These are phyloP conservation scores for Scenedesmus sp. DNA, from an alignment of 163 green algal species.

Conservation along the genomic window DNA sequence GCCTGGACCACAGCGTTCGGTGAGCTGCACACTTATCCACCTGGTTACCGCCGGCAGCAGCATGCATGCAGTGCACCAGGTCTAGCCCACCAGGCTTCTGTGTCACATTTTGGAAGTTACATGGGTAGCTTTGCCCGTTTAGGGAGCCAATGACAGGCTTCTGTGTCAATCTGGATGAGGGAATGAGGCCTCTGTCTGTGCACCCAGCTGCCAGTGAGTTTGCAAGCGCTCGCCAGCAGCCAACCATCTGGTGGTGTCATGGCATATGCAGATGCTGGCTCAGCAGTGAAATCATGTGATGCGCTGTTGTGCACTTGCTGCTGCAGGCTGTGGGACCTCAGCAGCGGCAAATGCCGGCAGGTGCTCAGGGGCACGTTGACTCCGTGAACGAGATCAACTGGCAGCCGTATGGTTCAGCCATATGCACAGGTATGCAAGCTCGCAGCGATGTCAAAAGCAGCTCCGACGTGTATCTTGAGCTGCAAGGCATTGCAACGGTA, in stretches of 20 bases:
- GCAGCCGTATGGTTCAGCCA: conserved; percentile 75
- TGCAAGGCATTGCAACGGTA: not conserved
- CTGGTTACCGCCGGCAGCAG: not conserved
- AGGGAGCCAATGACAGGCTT: too few relatives aligned
- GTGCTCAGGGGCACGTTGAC: conserved; percentile 88
- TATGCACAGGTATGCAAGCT: conserved; percentile 63
- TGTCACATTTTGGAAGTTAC: too few relatives aligned
- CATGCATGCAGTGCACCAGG: not conserved
- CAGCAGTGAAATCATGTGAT: not conserved
- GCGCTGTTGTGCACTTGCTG: conserved; percentile 3
- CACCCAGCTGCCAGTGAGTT: too few relatives aligned
- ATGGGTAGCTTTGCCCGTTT: too few relatives aligned
- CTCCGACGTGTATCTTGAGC: too few relatives aligned
- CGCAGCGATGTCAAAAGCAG: too few relatives aligned
- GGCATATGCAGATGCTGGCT: too few relatives aligned
- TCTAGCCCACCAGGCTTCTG: too few relatives aligned
- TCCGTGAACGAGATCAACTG: conserved; percentile 86
- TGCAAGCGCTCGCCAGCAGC: too few relatives aligned
- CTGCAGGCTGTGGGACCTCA: conserved; percentile 74
- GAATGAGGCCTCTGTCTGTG: too few relatives aligned
- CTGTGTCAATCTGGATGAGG: too few relatives aligned
- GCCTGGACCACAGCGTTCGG: conserved; percentile 82
- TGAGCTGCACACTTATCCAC: conserved; percentile 12
- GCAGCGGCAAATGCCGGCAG: conserved; percentile 72
- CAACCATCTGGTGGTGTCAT: too few relatives aligned